Conservation (phyloP, 2,329 filamentous ascomycete genomes). For the Pyrenophora tritici-repentis region DNA sequence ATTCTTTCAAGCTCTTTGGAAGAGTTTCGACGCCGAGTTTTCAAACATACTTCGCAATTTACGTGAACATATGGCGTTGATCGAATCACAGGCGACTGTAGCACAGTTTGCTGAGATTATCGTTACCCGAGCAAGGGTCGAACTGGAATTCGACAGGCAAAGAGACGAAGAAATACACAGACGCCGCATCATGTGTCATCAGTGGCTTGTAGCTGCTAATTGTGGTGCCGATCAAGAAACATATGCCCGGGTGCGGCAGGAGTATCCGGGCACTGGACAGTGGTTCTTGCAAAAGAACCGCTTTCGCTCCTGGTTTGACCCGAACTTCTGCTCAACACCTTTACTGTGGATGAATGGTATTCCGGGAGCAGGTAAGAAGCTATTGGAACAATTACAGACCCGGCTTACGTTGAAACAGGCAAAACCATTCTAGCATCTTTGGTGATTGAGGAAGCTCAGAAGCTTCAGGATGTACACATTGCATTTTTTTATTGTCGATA, state of each 20-base stretch:
- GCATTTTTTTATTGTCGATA: conserved; percentile 32
- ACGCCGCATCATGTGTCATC: not conserved
- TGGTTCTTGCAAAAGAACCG: conserved; percentile 30
- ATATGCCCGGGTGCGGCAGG: conserved; percentile 1
- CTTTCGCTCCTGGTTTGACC: conserved; percentile 26
- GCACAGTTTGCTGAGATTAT: conserved; percentile 16
- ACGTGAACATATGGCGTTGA: conserved; percentile 29
- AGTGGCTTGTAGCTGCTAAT: conserved; percentile 1
- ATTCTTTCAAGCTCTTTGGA: conserved; percentile 34
- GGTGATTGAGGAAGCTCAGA: conserved; percentile 27
- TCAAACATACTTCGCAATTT: conserved; percentile 34
- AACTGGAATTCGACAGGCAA: not conserved
- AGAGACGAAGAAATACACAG: not conserved
- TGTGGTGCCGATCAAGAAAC: not conserved
- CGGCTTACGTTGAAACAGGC: conserved; percentile 15
- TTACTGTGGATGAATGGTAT: conserved; percentile 25
- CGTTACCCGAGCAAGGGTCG: not conserved
- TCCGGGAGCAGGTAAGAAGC: conserved; percentile 16
- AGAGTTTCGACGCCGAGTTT: conserved; percentile 37
- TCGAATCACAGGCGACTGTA: conserved; percentile 30
- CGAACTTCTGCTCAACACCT: conserved; percentile 9
- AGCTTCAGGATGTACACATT: conserved; percentile 9
- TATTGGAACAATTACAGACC: not conserved
- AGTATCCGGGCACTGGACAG: conserved; percentile 18
- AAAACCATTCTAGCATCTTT: conserved; percentile 37